Evolutionary conservation across 345 rosid genomes (phyloP).

Genomic region (Ceriops tagal): DNA sequence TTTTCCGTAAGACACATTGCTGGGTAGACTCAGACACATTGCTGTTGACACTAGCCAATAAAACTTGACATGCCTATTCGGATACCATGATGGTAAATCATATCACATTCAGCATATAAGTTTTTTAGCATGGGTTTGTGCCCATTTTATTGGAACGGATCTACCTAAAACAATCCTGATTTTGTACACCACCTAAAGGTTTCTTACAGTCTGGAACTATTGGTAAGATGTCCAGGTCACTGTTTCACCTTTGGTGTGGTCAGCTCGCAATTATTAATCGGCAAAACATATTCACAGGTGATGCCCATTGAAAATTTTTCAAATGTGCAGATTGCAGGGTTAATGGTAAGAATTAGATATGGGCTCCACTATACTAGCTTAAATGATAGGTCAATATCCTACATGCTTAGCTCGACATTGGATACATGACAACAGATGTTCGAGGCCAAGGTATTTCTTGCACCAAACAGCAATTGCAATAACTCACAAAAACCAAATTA

Average conservation of each 20-base stretch:
- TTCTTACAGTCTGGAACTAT: not conserved
- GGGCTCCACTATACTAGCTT: not conserved
- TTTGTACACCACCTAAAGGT: too few species aligned
- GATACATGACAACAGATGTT: not conserved
- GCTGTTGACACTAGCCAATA: too few species aligned
- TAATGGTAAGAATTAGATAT: not conserved
- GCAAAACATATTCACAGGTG: not conserved
- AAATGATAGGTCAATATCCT: not conserved
- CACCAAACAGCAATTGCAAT: not conserved
- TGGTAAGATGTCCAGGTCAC: not conserved
- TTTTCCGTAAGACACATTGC: too few species aligned
- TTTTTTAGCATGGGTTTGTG: too few species aligned
- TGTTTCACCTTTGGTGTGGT: not conserved
- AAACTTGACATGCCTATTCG: too few species aligned
- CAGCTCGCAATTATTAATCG: not conserved
- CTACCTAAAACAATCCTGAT: too few species aligned
- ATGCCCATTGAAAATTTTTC: not conserved
- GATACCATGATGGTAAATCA: too few species aligned
- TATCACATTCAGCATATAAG: too few species aligned
- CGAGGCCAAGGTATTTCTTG: not conserved
- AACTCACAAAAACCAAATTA: not conserved
- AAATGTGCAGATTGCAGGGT: not conserved
- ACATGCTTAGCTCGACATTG: not conserved
- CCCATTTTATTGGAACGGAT: too few species aligned
- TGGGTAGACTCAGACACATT: too few species aligned